phyloP scores from a whole-genome alignment of 1,284 basidiomycete species.

The Fomitopsis pinicola region DNA sequence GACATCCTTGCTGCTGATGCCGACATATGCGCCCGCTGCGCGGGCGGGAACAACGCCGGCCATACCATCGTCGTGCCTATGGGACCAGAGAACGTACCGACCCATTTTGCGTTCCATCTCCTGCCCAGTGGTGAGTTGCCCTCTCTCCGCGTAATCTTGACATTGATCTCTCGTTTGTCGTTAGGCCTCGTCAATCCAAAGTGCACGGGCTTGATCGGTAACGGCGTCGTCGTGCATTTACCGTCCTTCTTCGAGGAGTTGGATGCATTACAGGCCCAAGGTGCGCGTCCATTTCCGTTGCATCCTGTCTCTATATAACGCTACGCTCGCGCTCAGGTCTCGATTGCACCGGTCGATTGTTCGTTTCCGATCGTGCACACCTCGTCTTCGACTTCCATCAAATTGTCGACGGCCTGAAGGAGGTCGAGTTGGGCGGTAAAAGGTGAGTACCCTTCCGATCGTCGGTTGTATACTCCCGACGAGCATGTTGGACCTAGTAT shows the following conservation, averaged over 20 bases:
- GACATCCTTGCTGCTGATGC: constrained; percentile 87
- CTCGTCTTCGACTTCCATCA: constrained; percentile 99
- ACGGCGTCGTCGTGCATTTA: constrained; percentile 92
- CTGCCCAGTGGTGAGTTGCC: constrained; percentile 82
- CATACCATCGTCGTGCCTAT: constrained; percentile 93
- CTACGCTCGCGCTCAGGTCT: constrained; percentile 52
- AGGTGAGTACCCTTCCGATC: constrained; percentile 41
- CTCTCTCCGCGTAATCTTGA: neutral
- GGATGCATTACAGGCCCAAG: constrained; percentile 83
- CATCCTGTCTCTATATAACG: neutral
- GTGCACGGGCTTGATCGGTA: constrained; percentile 88
- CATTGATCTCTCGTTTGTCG: neutral
- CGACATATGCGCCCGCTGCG: constrained; percentile 94
- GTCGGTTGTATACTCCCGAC: neutral
- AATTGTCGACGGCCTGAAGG: constrained; percentile 98
- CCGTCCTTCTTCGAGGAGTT: constrained; percentile 96
- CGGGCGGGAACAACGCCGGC: constrained; percentile 98
- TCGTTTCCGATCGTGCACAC: constrained; percentile 94
- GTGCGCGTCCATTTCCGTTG: constrained; percentile 35
- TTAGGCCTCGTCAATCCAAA: constrained; percentile 87
- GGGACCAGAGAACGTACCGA: constrained; percentile 61
- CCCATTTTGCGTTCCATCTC: constrained; percentile 94
- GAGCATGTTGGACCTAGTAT: constrained; percentile 50
- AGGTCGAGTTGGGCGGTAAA: constrained; percentile 92
- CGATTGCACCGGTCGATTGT: constrained; percentile 81